A percentile compares a stretch with the other conserved stretches of the same genome.
These are phyloP conservation scores for Phytophthora parvispora DNA, from an alignment of 352 stramenopile species.

Conservation along the genomic window DNA sequence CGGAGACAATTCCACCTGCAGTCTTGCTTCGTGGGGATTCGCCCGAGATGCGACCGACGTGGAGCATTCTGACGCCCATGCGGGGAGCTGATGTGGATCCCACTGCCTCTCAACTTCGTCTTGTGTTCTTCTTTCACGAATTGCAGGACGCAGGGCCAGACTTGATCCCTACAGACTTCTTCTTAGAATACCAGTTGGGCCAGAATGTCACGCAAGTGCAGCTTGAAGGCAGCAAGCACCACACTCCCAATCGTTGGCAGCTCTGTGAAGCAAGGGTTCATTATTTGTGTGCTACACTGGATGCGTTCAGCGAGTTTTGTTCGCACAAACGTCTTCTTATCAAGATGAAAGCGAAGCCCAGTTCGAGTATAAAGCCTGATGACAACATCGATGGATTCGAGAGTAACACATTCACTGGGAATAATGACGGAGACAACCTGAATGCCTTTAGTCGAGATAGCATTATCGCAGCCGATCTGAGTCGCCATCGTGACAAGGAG, in stretches of 20 bases:
- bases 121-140: slow-evolving; percentile 89
- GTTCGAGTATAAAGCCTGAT: background rate
- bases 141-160: slow-evolving; percentile 74
- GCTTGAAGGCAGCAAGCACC: slow-evolving; percentile 83
- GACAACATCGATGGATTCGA: background rate
- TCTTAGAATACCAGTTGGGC: slow-evolving; percentile 83
- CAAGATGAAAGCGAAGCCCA: slow-evolving; percentile 63
- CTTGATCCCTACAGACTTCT: slow-evolving; percentile 72
- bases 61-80: slow-evolving; percentile 17
- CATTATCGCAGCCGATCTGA: background rate
- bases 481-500: slow-evolving; percentile 18
- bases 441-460: background rate
- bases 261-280: slow-evolving; percentile 80
- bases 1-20: slow-evolving; percentile 29
- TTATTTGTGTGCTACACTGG: slow-evolving; percentile 72
- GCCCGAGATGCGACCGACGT: slow-evolving; percentile 19
- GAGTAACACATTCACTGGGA: background rate
- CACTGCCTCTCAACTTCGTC: slow-evolving; percentile 68
- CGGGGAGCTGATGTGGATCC: slow-evolving; percentile 72
- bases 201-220: slow-evolving; percentile 65
- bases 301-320: slow-evolving; percentile 79
- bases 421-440: background rate
- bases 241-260: slow-evolving; percentile 87
- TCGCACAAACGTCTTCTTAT: slow-evolving; percentile 72
- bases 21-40: slow-evolving; percentile 25